Conservation (phyloP, 306 rosid species). For the Senna siamea region DNA sequence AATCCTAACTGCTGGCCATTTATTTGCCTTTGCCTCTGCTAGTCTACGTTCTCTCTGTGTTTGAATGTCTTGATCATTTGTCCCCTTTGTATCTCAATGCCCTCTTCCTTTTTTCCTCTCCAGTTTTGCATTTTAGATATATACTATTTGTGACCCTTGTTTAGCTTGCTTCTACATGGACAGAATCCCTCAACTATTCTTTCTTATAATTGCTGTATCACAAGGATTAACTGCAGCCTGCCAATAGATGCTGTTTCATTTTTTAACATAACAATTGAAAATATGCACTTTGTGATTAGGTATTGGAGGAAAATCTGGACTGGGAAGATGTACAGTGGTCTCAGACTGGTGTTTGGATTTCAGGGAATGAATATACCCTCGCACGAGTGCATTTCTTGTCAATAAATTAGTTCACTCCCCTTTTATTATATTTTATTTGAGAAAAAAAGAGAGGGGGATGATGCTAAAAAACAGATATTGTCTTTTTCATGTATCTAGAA, state of each 20-base stretch:
- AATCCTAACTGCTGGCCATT: not conserved
- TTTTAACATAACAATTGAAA: conserved; percentile 7
- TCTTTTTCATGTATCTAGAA: not conserved
- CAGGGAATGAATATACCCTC: conserved; percentile 81
- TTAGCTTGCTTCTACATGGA: not conserved
- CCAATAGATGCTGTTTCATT: not conserved
- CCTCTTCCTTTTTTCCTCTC: not conserved
- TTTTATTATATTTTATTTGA: not conserved
- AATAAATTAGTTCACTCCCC: conserved; percentile 46
- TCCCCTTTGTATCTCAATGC: not conserved
- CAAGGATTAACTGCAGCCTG: not conserved
- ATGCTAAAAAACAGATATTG: not conserved
- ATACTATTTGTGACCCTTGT: not conserved
- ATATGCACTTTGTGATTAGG: conserved; percentile 46
- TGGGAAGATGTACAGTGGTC: conserved; percentile 99
- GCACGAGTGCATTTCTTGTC: conserved; percentile 95
- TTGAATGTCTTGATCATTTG: not conserved
- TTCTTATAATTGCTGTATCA: not conserved
- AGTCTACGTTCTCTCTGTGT: not conserved
- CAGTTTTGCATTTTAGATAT: not conserved
- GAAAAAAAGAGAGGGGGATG: not conserved
- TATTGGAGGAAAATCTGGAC: conserved; percentile 85
- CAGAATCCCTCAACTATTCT: not conserved
- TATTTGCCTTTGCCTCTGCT: not conserved
- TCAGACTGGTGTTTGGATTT: conserved; percentile 95